Evolutionary conservation across 495 filamentous ascomycete species (phyloP), one percentile per base, ranked within the genome.

Genomic region (Hypoxylon fuscum): DNA sequence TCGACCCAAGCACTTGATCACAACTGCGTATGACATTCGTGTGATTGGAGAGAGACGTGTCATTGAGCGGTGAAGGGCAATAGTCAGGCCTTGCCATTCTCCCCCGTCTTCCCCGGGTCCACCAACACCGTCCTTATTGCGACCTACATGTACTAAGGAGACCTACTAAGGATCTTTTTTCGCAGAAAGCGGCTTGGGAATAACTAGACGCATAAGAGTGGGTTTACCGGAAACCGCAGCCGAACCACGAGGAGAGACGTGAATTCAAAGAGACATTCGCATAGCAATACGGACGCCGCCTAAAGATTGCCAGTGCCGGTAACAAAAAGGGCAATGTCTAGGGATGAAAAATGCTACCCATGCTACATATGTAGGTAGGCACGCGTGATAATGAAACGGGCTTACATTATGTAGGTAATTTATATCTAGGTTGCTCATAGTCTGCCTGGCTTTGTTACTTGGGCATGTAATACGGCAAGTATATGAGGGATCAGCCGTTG

Each of bases 81-180:
- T 59, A 58, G 25, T 40, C 44, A 59, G 43, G 22, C 38, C 56
- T 32, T 52, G 37, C 51, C 51, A 46, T 22, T 53, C 56, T 56
- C 55, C 40, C 58, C 58, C n/a, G 64, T 59, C 54, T 57, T 63
- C 59, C 64, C 59, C 55, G 59, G 64, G 47, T 42, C 64, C 64
- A 68, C 64, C 32, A 58, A 50, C 58, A 59, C 64, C 59, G 59
- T 59, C 32, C 43, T 29, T 25, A n/a, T n/a, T n/a, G n/a, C n/a
- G n/a, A n/a, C n/a, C n/a, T n/a, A n/a, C n/a, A n/a, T n/a, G n/a
- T n/a, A n/a, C n/a, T n/a, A n/a, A n/a, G n/a, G n/a, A n/a, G n/a
- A n/a, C n/a, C 55, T 31, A 59, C 40, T 29, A 34, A 50, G 44
- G 44, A 17, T 52, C 29, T 34, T 52, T 48, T 8, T 37, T 27